These are phyloP conservation scores for Nemania serpens DNA, from an alignment of 2,329 filamentous ascomycete genomes.

Conservation along the genomic window DNA sequence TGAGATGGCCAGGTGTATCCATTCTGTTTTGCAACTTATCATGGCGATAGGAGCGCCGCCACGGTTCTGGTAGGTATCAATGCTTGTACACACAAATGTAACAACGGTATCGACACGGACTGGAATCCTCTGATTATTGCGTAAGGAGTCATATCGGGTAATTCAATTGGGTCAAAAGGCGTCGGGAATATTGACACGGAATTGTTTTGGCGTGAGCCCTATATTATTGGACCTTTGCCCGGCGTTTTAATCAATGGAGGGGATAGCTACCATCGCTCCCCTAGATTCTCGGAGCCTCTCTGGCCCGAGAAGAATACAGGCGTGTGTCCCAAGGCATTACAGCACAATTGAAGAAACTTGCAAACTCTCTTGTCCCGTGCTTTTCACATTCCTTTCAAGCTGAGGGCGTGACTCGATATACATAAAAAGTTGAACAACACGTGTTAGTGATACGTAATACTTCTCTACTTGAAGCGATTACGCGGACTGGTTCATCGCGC, in stretches of 20 bases:
- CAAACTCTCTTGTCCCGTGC: neutral
- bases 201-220: slow-evolving; percentile 3
- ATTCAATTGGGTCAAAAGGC: slow-evolving; percentile 1
- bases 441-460: no score
- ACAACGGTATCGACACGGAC: slow-evolving; percentile 7
- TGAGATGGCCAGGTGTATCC: neutral
- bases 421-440: neutral
- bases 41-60: neutral
- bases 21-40: neutral
- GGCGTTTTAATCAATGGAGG: neutral
- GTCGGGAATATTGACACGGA: slow-evolving; percentile 4
- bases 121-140: slow-evolving; percentile 2
- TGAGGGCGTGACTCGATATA: neutral
- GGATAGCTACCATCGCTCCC: neutral
- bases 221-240: neutral
- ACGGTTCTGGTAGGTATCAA: neutral
- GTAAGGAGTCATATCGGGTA: slow-evolving; percentile 6
- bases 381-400: neutral
- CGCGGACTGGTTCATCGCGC: no score
- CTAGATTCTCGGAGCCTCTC: neutral
- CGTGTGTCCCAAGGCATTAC: neutral
- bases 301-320: neutral
- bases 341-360: slow-evolving; percentile 2
- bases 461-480: no score
- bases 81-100: slow-evolving; percentile 14